Evolutionary conservation across 2,329 filamentous ascomycete genomes (phyloP).

Genomic region (Penicillium nordicum): DNA sequence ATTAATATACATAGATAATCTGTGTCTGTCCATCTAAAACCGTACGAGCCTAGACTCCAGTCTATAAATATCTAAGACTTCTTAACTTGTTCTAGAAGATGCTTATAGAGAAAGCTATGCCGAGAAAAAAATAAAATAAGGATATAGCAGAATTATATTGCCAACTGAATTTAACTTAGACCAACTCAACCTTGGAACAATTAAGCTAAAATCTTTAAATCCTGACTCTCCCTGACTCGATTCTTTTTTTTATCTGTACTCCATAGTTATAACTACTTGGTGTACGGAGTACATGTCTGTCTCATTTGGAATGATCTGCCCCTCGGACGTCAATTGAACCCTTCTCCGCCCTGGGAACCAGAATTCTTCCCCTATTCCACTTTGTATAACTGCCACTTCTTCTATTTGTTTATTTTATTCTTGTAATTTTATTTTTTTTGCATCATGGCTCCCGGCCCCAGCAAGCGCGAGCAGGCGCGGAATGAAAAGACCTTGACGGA

Average conservation of each 20-base stretch:
- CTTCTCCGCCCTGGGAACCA: conserved; percentile 10
- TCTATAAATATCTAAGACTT: background rate
- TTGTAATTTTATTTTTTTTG: conserved; percentile 21
- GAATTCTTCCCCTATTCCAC: conserved; percentile 13
- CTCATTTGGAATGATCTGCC: conserved; percentile 5
- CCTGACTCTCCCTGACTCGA: too few species aligned
- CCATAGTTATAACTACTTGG: too few species aligned
- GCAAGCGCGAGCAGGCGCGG: conserved; percentile 95
- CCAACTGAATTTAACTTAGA: background rate
- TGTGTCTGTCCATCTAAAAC: background rate
- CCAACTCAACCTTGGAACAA: background rate
- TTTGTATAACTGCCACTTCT: conserved; percentile 14
- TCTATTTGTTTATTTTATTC: conserved; percentile 7
- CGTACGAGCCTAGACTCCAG: background rate
- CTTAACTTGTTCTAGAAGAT: conserved; percentile 3
- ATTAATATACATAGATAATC: background rate
- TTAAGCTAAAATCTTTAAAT: background rate
- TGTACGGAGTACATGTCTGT: background rate
- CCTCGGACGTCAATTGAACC: conserved; percentile 2
- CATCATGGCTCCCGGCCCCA: conserved; percentile 69
- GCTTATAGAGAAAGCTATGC: background rate
- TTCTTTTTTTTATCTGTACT: background rate
- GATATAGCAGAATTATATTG: background rate
- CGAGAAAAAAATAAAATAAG: background rate
- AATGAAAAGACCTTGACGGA: conserved; percentile 92